Percentiles rank a stretch among this genome's conserved stretches.
Conservation (phyloP, 1,139 yeast species). For the Candida labiduridarum region DNA sequence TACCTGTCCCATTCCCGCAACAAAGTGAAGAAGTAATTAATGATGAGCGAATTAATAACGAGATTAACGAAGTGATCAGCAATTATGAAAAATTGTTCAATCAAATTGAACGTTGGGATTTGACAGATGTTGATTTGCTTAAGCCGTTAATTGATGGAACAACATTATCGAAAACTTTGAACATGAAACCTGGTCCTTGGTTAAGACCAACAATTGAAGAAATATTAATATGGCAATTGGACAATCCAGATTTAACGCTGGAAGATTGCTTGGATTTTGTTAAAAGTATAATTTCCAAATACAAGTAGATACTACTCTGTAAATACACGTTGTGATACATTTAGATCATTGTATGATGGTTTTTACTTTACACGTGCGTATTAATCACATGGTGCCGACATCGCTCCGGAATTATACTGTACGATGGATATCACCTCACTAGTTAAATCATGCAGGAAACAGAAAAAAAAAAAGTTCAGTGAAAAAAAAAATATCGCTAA, state of each 20-base stretch:
- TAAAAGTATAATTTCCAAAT: conserved; percentile 20
- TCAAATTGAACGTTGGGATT: conserved; percentile 26
- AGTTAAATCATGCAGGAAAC: background rate
- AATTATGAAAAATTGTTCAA: conserved; percentile 39
- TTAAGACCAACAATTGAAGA: conserved; percentile 56
- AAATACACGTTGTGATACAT: background rate
- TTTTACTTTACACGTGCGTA: background rate
- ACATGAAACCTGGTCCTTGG: conserved; percentile 85
- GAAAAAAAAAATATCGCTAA: background rate
- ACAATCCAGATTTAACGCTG: conserved; percentile 56
- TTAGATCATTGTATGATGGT: no score
- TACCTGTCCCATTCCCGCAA: conserved; percentile 14
- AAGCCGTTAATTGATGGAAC: conserved; percentile 74
- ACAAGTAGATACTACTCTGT: conserved; percentile 2
- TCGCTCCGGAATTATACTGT: background rate
- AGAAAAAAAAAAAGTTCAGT: background rate
- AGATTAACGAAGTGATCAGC: conserved; percentile 11
- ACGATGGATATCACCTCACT: background rate
- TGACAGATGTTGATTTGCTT: conserved; percentile 45
- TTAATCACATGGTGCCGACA: background rate
- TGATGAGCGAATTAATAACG: conserved; percentile 7
- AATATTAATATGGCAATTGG: conserved; percentile 74
- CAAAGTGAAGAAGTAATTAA: conserved; percentile 9
- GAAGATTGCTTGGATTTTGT: conserved; percentile 57
- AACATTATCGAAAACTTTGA: conserved; percentile 51